Evolutionary conservation across 768 basidiomycete species (phyloP), one percentile per base, ranked within the genome.

Genomic region (Lactarius sanguifluus): DNA sequence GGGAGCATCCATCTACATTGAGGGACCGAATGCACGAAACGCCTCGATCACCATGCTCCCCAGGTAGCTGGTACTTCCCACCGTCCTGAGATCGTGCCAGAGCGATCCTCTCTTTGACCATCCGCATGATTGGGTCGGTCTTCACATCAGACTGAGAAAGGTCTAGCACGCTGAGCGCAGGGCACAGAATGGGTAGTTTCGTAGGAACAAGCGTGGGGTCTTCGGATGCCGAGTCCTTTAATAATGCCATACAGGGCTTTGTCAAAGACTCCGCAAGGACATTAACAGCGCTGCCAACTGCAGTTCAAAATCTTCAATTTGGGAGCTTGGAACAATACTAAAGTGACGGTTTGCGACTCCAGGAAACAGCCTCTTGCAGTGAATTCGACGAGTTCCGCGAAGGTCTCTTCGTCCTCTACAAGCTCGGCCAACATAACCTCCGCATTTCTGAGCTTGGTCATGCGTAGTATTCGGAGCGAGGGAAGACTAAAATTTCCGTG

Each of bases 371-470:
- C 6, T n/a, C 36, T 52, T 16, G 68, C 34, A 18, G 59, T 64
- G 28, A 70, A 45, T 41, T 70, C 69, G 45, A 55, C 43, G n/a
- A 70, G 57, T 50, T 43, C 65, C 15, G 56, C 61, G 13, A 69
- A 36, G n/a, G 68, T 69, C 43, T 40, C 61, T 58, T 25, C 38
- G 34, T 62, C 61, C 2, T 56, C 20, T 5, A 67, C 36, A n/a
- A 69, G 55, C n/a, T 43, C 18, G 20, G 50, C 2, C 28, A 69
- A 40, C 15, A 38, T 36, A 20, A 5, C 18, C 28, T 9, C 8
- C 5, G 50, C 13, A 55, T 32, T 18, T 5, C 18, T 45, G 18
- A 58, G 45, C 28, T 13, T 18, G 50, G 32, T 56, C 8, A 67
- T 57, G 25, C 61, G 56, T 18, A 69, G 41, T 25, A 67, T 43